A percentile compares a stretch with the other conserved stretches of the same genome.
Evolutionary conservation across 768 basidiomycete species (phyloP).

Genomic region (Leucocoprinus leucothites): DNA sequence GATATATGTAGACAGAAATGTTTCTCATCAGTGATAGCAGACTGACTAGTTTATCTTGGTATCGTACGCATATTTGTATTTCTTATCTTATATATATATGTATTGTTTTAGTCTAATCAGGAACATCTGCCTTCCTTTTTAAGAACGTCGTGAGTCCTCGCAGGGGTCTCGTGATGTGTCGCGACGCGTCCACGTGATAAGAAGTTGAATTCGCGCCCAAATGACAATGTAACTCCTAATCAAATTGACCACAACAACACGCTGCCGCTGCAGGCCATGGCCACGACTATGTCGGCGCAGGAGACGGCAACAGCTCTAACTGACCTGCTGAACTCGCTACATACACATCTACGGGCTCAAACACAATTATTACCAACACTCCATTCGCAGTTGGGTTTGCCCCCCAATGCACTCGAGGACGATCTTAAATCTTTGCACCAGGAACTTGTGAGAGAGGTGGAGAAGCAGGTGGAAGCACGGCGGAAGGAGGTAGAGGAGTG

Average conservation of each 20-base stretch:
- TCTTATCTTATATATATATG: too few relatives aligned
- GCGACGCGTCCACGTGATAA: constrained; percentile 16
- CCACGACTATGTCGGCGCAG: constrained; percentile 21
- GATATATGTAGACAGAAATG: constrained; percentile 1
- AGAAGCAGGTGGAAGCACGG: constrained; percentile 64
- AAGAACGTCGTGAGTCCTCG: neutral
- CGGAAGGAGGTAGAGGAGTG: constrained; percentile 77
- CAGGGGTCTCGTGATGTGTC: constrained; percentile 1
- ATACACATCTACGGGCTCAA: constrained; percentile 76
- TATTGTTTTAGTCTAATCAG: too few relatives aligned
- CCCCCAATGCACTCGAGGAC: constrained; percentile 74
- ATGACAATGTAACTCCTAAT: neutral
- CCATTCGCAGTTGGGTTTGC: constrained; percentile 82
- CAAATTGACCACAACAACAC: constrained; percentile 6
- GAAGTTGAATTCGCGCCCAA: constrained; percentile 6
- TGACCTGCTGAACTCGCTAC: constrained; percentile 70
- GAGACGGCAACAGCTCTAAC: constrained; percentile 42
- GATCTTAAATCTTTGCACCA: constrained; percentile 74
- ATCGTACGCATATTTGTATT: too few relatives aligned
- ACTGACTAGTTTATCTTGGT: too few relatives aligned
- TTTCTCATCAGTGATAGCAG: neutral
- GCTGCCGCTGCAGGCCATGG: neutral
- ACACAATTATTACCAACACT: constrained; percentile 79
- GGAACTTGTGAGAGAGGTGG: constrained; percentile 72
- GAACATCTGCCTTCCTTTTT: too few relatives aligned